Percentiles rank a stretch among this genome's conserved stretches.
phyloP scores from a whole-genome alignment of 2,329 filamentous ascomycete species.

The Penicillium sp. region DNA sequence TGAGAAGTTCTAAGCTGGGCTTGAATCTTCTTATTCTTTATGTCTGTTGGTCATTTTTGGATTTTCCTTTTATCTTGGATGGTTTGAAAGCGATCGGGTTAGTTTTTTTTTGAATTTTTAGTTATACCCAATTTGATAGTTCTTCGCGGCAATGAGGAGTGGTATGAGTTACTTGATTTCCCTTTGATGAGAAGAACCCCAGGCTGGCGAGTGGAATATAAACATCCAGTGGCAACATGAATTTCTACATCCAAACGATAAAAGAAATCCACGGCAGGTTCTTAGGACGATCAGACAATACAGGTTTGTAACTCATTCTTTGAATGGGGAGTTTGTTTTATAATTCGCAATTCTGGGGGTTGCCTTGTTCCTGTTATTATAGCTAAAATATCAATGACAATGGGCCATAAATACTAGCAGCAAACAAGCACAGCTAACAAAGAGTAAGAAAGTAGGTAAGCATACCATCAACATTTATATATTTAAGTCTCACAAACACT shows the following conservation, averaged over 20 bases:
- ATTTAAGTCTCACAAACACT: too few relatives aligned
- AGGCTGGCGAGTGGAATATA: too few relatives aligned
- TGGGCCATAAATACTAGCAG: too few relatives aligned
- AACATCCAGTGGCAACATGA: not conserved
- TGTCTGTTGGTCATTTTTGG: not conserved
- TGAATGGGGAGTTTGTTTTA: too few relatives aligned
- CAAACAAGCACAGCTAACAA: too few relatives aligned
- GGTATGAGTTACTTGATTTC: not conserved
- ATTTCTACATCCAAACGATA: not conserved
- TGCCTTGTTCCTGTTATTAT: too few relatives aligned
- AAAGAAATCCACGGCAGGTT: not conserved
- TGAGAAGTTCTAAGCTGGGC: constrained; percentile 40
- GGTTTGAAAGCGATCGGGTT: not conserved
- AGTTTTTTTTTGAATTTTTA: not conserved
- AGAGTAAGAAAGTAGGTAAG: too few relatives aligned
- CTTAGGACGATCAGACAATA: not conserved
- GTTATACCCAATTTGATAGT: constrained; percentile 15
- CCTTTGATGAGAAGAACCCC: not conserved
- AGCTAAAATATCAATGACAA: too few relatives aligned
- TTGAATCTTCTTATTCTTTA: not conserved
- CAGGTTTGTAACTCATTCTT: too few relatives aligned
- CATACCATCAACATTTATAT: too few relatives aligned
- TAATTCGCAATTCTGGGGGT: too few relatives aligned
- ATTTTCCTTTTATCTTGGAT: not conserved
- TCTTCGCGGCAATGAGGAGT: not conserved